Evolutionary conservation across 2,329 filamentous ascomycete species (phyloP), one percentile per base, ranked within the genome.

Genomic region (Leptoxyphium fumago): DNA sequence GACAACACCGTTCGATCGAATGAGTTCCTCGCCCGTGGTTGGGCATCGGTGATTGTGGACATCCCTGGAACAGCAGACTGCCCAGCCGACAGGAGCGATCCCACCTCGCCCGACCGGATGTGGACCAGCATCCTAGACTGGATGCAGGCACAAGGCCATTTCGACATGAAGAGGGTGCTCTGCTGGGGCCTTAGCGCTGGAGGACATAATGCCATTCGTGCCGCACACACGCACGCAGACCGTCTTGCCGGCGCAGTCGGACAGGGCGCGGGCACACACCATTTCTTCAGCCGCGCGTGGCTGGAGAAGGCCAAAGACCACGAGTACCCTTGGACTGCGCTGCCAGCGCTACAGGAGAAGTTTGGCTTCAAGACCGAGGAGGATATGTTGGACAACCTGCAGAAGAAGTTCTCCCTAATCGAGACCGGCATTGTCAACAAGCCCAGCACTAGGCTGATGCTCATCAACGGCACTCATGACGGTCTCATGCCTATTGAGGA

Each of bases 401-500:
- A 77, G 59, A 68, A 70, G 55, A 75, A 72, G 58, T 83, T 80
- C 58, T 80, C 75, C 5, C 62, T 83, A 13, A 62, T 82, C 1
- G 72, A 78, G 48, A 72, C 61, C 4, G 74, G 76, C 0, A 67
- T 82, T 29, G 55, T 81, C 30, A 62, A 77, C 38, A 64, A 64
- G 60, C 70, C 72, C 8, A 74, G 70, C 40, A 73, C 71, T 39
- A 64, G 76, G 48, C 57, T 82, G 41, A 58, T 83, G 48, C 58
- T 82, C 45, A 64, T 82, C 43, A 48, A 79, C 69, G 78, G 78
- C 8, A 74, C 71, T 2, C 65, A 70, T 43, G 78, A 82, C 51
- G 78, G 77, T 0, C 61, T 82, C 39, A 80, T 80, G 68, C 78
- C 78, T 0, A 78, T 82, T 45, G 78, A 82, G 54, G 78, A 82